phyloP scores from a whole-genome alignment of 2,329 filamentous ascomycete species.

The Phialophora macrospora region DNA sequence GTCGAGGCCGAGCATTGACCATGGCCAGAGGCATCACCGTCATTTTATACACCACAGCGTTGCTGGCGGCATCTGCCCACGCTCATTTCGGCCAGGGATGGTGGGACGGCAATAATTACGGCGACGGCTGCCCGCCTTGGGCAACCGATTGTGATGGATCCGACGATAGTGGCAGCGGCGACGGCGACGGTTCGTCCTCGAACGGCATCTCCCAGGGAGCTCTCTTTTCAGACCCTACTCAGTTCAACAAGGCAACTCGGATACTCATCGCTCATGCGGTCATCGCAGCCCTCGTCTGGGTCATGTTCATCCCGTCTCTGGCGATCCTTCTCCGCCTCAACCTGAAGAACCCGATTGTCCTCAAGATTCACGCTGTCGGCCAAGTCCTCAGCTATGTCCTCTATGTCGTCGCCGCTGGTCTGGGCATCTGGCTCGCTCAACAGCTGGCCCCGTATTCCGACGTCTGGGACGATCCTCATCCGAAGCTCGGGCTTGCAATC shows the following conservation, averaged over 20 bases:
- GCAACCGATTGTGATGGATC: constrained; percentile 18
- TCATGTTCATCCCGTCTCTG: constrained; percentile 40
- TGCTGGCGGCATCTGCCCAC: constrained; percentile 17
- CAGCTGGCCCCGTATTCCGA: constrained; percentile 33
- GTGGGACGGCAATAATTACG: constrained; percentile 13
- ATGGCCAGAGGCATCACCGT: constrained; percentile 18
- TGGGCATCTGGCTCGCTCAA: constrained; percentile 42
- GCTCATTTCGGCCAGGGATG: constrained; percentile 21
- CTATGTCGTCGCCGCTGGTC: constrained; percentile 41
- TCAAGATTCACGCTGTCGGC: constrained; percentile 40
- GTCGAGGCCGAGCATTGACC: neutral
- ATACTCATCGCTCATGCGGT: constrained; percentile 40
- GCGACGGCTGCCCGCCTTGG: constrained; percentile 18
- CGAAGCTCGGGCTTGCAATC: constrained; percentile 41
- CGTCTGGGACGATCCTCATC: constrained; percentile 41
- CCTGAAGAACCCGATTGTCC: constrained; percentile 33
- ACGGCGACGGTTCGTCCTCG: constrained; percentile 15
- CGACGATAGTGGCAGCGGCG: constrained; percentile 17
- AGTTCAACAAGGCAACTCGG: constrained; percentile 24
- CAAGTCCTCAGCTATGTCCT: constrained; percentile 41
- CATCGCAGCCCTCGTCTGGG: constrained; percentile 41
- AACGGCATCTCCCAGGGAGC: constrained; percentile 10
- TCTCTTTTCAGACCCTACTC: constrained; percentile 21
- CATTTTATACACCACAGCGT: constrained; percentile 16
- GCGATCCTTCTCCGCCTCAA: constrained; percentile 40